Percentiles rank a stretch among this genome's conserved stretches.
Conservation (phyloP, 2,329 filamentous ascomycete genomes). For the Biscogniauxia sp. region DNA sequence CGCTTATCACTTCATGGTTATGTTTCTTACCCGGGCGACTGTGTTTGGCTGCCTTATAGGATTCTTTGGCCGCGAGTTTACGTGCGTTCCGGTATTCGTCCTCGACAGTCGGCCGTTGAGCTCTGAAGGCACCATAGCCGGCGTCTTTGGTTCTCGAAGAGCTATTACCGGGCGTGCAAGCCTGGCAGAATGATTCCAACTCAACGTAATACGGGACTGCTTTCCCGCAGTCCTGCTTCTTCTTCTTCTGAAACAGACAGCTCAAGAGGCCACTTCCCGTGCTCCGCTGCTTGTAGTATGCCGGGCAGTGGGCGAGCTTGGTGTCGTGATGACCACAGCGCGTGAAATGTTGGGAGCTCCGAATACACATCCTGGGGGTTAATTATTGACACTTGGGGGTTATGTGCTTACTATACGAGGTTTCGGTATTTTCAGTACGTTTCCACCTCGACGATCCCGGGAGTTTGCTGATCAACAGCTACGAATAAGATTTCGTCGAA, state of each 20-base stretch:
- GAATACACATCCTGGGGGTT: slow-evolving; percentile 24
- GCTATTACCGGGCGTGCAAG: slow-evolving; percentile 16
- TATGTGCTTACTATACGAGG: neutral
- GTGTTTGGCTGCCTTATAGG: slow-evolving; percentile 7
- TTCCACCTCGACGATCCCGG: neutral
- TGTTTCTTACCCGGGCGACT: neutral
- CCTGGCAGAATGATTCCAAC: slow-evolving; percentile 17
- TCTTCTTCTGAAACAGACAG: slow-evolving; percentile 12
- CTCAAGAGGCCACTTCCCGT: slow-evolving; percentile 18
- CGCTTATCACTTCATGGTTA: slow-evolving; percentile 8
- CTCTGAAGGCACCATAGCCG: slow-evolving; percentile 22
- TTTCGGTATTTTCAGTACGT: neutral
- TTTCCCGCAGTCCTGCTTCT: slow-evolving; percentile 22
- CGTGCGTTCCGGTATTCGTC: slow-evolving; percentile 13
- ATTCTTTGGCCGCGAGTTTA: slow-evolving; percentile 6
- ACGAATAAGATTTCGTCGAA: neutral
- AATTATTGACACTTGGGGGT: neutral
- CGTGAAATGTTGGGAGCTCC: slow-evolving; percentile 18
- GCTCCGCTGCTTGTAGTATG: slow-evolving; percentile 22
- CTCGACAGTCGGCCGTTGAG: slow-evolving; percentile 11
- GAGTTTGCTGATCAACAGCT: slow-evolving; percentile 1
- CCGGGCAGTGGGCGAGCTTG: slow-evolving; percentile 20
- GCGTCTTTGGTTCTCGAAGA: slow-evolving; percentile 10
- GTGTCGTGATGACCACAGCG: slow-evolving; percentile 22
- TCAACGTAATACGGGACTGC: slow-evolving; percentile 20